Evolutionary conservation across 2,329 filamentous ascomycete genomes (phyloP).

Genomic region (Meredithiella fracta): DNA sequence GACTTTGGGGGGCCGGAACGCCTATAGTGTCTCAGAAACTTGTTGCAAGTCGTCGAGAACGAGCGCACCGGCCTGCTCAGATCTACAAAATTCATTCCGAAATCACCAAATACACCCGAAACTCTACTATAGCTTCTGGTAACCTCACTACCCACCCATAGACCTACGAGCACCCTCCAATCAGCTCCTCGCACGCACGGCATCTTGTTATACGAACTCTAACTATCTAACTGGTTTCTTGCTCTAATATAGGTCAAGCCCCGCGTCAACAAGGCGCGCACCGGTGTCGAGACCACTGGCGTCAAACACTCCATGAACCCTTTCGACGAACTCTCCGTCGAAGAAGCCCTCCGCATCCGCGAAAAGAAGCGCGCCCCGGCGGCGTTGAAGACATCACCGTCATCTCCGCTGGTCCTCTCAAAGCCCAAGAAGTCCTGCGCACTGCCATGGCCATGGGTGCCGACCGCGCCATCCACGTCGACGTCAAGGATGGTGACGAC

Average conservation of each 20-base stretch:
- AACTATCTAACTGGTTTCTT: background rate
- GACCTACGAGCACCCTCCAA: background rate
- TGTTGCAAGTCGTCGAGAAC: background rate
- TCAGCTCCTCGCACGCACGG: background rate
- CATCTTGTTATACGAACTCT: background rate
- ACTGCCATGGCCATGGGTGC: conserved; percentile 99
- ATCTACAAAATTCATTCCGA: too few species aligned
- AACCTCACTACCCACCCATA: background rate
- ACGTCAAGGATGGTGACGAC: conserved; percentile 56
- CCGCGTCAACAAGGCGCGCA: conserved; percentile 55
- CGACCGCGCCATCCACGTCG: conserved; percentile 78
- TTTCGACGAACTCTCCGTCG: conserved; percentile 95
- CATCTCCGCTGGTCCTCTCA: conserved; percentile 73
- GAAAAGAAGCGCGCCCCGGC: conserved; percentile 58
- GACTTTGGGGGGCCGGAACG: background rate
- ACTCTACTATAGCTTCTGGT: background rate
- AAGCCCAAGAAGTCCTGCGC: conserved; percentile 73
- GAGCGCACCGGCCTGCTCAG: background rate
- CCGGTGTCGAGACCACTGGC: conserved; percentile 76
- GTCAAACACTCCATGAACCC: conserved; percentile 99
- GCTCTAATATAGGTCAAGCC: conserved; percentile 40
- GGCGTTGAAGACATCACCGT: conserved; percentile 85
- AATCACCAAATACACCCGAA: too few species aligned
- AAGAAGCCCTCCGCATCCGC: conserved; percentile 88
- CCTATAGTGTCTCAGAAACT: background rate